These are phyloP conservation scores for Cryptococcus depauperatus DNA, from an alignment of 1,284 basidiomycete species.

Conservation along the genomic window DNA sequence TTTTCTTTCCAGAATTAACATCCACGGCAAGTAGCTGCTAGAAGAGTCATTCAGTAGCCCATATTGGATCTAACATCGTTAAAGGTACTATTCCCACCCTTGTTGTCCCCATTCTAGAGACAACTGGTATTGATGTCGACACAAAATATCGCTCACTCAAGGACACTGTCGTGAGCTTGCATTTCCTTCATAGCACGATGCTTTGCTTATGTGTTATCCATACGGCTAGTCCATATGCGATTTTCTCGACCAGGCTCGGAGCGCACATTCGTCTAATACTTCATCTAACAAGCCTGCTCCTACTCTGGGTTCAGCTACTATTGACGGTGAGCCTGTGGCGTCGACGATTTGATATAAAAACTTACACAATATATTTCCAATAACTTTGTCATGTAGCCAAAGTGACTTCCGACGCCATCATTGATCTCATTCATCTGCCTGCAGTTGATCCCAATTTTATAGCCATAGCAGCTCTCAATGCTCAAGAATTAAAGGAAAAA, in stretches of 20 bases:
- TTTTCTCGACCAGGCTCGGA: constrained; percentile 74
- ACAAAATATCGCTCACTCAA: constrained; percentile 72
- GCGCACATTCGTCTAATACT: constrained; percentile 57
- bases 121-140: constrained; percentile 61
- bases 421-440: constrained; percentile 57
- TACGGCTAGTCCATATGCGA: constrained; percentile 58
- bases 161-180: constrained; percentile 57
- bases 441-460: constrained; percentile 49
- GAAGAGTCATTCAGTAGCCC: not conserved
- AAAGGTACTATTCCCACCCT: constrained; percentile 73
- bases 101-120: constrained; percentile 69
- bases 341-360: not conserved
- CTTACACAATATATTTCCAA: not conserved
- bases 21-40: constrained; percentile 52
- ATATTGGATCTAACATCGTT: not conserved
- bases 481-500: constrained; percentile 39
- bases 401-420: constrained; percentile 54
- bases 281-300: constrained; percentile 58
- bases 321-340: constrained; percentile 52
- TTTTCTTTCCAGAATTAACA: constrained; percentile 62
- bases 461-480: constrained; percentile 36
- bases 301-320: constrained; percentile 67
- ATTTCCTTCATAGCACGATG: not conserved
- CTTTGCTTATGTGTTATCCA: not conserved
- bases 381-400: constrained; percentile 25